Conservation (phyloP, 805 yeast species). For the Kuraishia piskuri region DNA sequence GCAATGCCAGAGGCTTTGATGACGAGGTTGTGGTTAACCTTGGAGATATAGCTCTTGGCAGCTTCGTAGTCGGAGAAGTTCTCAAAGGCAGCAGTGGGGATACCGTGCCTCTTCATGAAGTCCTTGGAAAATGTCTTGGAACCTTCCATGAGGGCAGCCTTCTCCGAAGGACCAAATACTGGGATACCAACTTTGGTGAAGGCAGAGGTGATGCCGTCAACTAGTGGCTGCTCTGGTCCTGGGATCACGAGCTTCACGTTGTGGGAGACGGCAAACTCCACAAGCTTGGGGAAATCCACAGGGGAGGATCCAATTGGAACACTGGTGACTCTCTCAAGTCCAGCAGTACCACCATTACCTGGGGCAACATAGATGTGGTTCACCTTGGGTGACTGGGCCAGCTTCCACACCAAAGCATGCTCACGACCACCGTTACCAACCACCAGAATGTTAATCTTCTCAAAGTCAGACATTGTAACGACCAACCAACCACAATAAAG, state of each 20-base stretch:
- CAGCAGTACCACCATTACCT: conserved; percentile 89
- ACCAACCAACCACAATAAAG: neutral
- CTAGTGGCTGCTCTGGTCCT: conserved; percentile 99
- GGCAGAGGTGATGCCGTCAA: conserved; percentile 75
- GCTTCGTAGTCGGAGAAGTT: conserved; percentile 71
- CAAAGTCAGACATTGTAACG: neutral
- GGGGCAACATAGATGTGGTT: conserved; percentile 82
- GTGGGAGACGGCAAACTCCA: conserved; percentile 64
- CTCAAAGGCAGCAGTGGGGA: conserved; percentile 89
- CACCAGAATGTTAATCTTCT: conserved; percentile 52
- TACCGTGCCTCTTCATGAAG: conserved; percentile 84
- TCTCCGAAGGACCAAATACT: conserved; percentile 90
- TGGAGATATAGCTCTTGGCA: conserved; percentile 64
- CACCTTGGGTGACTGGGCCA: conserved; percentile 70
- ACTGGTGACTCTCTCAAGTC: conserved; percentile 51
- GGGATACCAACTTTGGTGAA: conserved; percentile 84
- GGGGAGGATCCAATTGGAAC: conserved; percentile 60
- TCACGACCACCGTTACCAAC: conserved; percentile 99
- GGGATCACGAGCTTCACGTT: conserved; percentile 74
- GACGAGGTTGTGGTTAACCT: conserved; percentile 69
- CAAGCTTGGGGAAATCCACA: conserved; percentile 61
- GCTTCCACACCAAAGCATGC: conserved; percentile 91
- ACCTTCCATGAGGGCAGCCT: conserved; percentile 94
- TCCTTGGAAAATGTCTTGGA: conserved; percentile 91
- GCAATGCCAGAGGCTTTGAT: conserved; percentile 98